Evolutionary conservation across 495 filamentous ascomycete genomes (phyloP), one percentile per base, ranked within the genome.

Genomic region (Aspergillus bertholletiae): DNA sequence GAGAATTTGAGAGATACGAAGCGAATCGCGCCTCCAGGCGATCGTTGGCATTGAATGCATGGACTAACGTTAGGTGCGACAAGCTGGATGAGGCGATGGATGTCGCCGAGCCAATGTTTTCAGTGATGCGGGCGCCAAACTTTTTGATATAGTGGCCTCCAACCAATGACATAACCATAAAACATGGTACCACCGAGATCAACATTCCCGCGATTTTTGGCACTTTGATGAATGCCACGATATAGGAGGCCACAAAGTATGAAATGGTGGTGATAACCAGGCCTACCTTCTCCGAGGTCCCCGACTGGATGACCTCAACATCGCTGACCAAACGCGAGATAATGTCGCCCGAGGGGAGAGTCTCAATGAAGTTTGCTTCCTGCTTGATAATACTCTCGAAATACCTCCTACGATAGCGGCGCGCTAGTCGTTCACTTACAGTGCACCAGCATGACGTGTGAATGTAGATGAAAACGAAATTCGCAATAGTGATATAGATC

Each of bases 231-330:
- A 87, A 86, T 3, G 81, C 82, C 13, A 87, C 80, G 21, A 85
- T 67, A 54, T 85, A 87, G 1, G 81, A 74, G 4, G 79, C 74
- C 23, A 86, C 60, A 61, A 88, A 86, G 62, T 83, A 86, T 8
- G 80, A 75, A 17, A 84, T 54, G 24, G 77, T 80, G 27, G 77
- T 74, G 48, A 87, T 67, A 27, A 80, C 80, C 2, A 87, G 70
- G 12, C 84, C 84, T 9, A 86, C 83, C 61, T 88, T 88, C 62
- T 87, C 84, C 0, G 79, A 81, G 5, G 83, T 85, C 13, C 85
- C 85, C 2, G 77, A 76, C 52, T 80, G 80, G 43, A 87, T 76
- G 1, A 77, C 74, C 41, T 80, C 75, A 28, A 85, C 80, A 54
- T 88, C 84, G 26, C 71, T 73, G 12, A 75, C 81, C 20, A 88